Conservation (phyloP, 2,329 filamentous ascomycete species). For the Pseudocercospora crystallina region DNA sequence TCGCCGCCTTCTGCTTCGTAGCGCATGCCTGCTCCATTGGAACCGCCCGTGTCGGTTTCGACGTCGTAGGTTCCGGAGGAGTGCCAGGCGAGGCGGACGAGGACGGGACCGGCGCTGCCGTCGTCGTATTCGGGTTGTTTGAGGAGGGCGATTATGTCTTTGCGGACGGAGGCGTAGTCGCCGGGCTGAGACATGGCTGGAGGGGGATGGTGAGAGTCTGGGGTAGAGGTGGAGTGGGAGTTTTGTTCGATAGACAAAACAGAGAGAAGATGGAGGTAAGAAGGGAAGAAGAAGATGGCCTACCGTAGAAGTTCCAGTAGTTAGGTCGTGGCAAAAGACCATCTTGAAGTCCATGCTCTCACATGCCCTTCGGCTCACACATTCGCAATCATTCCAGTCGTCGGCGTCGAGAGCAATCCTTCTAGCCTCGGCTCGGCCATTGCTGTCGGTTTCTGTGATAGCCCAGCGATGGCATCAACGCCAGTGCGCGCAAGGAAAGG, state of each 20-base stretch:
- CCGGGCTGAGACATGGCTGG: conserved; percentile 16
- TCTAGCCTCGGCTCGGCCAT: background rate
- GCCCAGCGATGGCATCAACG: too few relatives aligned
- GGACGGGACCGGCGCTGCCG: conserved; percentile 62
- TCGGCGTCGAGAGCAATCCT: background rate
- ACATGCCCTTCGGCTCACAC: background rate
- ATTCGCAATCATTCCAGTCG: background rate
- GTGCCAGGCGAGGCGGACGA: conserved; percentile 66
- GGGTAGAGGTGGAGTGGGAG: background rate
- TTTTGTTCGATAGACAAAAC: too few relatives aligned
- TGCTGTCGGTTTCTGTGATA: background rate
- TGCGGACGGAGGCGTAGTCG: conserved; percentile 50
- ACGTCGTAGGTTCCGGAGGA: conserved; percentile 63
- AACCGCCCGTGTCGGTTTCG: conserved; percentile 61
- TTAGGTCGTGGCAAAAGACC: background rate
- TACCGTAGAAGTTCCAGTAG: background rate
- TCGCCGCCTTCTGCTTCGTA: conserved; percentile 65
- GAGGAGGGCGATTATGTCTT: conserved; percentile 39
- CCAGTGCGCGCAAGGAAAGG: too few relatives aligned
- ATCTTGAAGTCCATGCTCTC: background rate
- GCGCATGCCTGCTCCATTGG: conserved; percentile 64
- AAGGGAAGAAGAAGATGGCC: background rate
- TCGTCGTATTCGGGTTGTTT: conserved; percentile 62
- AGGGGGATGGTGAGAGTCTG: background rate
- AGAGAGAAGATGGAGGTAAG: background rate